These are phyloP conservation scores for Garcia nutans DNA, from an alignment of 345 rosid genomes.

Conservation along the genomic window DNA sequence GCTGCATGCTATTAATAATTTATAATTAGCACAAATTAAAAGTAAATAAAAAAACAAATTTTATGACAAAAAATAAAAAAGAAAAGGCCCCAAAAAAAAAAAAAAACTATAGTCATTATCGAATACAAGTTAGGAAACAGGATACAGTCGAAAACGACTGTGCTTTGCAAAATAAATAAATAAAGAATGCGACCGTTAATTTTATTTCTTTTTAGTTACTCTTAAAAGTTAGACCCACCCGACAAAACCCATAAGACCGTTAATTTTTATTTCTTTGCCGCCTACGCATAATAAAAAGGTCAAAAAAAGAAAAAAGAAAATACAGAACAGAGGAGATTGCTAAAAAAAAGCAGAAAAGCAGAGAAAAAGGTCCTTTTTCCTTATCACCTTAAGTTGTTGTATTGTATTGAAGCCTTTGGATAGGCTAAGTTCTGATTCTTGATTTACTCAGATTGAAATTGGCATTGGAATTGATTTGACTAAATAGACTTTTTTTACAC, in stretches of 20 bases:
- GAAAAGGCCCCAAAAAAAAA: not conserved
- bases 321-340: not conserved
- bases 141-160: not conserved
- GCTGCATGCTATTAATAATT: no score
- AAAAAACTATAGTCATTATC: not conserved
- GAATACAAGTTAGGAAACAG: conserved; percentile 1
- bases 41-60: not conserved
- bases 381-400: not conserved
- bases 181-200: conserved; percentile 16
- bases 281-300: not conserved
- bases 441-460: no score
- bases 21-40: not conserved
- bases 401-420: no score
- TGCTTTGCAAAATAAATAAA: no score
- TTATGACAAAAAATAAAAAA: not conserved
- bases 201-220: not conserved
- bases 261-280: conserved; percentile 11
- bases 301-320: not conserved
- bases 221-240: no score
- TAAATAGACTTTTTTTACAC: no score
- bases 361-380: not conserved
- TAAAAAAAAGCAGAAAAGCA: conserved; percentile 3
- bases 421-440: no score
- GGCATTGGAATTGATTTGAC: no score
- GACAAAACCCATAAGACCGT: conserved; percentile 13